Conservation (phyloP, 805 yeast genomes). For the Starmerella floris region DNA sequence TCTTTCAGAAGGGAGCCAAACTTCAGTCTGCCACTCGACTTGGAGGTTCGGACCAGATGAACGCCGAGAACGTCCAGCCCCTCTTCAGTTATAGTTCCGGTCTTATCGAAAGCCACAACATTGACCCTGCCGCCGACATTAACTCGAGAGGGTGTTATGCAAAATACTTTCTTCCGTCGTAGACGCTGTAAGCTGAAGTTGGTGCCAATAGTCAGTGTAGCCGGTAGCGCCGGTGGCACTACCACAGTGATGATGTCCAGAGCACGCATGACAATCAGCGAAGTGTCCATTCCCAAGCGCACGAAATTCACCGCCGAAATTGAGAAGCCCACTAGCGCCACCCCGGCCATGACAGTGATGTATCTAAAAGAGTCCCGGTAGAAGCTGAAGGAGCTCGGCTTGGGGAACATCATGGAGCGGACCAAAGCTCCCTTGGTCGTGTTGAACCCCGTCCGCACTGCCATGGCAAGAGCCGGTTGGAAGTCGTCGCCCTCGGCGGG, state of each 20-base stretch:
- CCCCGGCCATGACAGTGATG: slow-evolving; percentile 81
- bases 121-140: slow-evolving; percentile 94
- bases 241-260: slow-evolving; percentile 90
- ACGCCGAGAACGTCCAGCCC: slow-evolving; percentile 76
- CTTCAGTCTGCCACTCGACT: slow-evolving; percentile 2
- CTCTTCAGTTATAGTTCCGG: slow-evolving; percentile 95
- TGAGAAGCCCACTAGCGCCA: slow-evolving; percentile 74
- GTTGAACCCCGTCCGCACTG: slow-evolving; percentile 77
- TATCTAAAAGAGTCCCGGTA: slow-evolving; percentile 90
- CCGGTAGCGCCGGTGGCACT: slow-evolving; percentile 97
- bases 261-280: slow-evolving; percentile 70
- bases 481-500: slow-evolving; percentile 35
- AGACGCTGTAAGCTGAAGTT: slow-evolving; percentile 77
- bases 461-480: slow-evolving; percentile 77
- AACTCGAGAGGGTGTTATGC: slow-evolving; percentile 88
- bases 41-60: slow-evolving; percentile 28
- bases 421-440: slow-evolving; percentile 92
- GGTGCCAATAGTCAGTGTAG: slow-evolving; percentile 91
- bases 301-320: slow-evolving; percentile 75
- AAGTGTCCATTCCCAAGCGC: slow-evolving; percentile 53
- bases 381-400: slow-evolving; percentile 84
- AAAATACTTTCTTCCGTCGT: slow-evolving; percentile 55
- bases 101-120: slow-evolving; percentile 84
- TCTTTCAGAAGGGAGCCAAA: slow-evolving; percentile 17
- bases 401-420: slow-evolving; percentile 93